These are phyloP conservation scores for Nicotiana otophora DNA, from an alignment of 257 asterid genomes.

Conservation along the genomic window DNA sequence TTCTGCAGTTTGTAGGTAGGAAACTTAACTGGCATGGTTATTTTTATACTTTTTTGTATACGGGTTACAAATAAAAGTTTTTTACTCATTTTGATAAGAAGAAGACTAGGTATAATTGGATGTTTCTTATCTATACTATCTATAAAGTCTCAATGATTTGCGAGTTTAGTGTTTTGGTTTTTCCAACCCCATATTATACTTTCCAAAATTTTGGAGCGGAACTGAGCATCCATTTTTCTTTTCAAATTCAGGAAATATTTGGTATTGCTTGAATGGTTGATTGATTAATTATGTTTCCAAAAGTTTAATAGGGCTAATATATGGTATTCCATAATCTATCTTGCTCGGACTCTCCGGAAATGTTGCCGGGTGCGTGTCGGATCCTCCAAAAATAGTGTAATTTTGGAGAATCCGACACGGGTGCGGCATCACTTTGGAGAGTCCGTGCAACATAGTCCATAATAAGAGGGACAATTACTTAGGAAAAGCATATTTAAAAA, in stretches of 20 bases:
- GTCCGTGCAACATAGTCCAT: too few relatives aligned
- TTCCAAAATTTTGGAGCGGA: neutral
- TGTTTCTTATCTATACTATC: neutral
- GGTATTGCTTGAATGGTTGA: neutral
- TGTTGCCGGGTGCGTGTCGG: too few relatives aligned
- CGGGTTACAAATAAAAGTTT: neutral
- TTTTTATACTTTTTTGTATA: neutral
- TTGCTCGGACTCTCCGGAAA: too few relatives aligned
- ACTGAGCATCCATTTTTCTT: neutral
- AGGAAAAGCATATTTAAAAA: neutral
- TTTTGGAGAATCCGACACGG: too few relatives aligned
- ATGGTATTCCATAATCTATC: neutral
- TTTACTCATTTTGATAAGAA: neutral
- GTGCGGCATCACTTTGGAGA: too few relatives aligned
- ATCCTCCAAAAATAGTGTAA: too few relatives aligned
- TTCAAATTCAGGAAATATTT: neutral
- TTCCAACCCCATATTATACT: neutral
- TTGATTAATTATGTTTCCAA: neutral
- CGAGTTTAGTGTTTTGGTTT: neutral
- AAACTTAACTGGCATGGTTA: neutral
- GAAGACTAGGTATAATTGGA: neutral
- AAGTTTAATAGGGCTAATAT: neutral
- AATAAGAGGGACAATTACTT: neutral
- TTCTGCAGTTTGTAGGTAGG: neutral
- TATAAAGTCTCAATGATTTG: neutral